Conservation (phyloP, 768 basidiomycete genomes). For the Psilocybe cyanescens region DNA sequence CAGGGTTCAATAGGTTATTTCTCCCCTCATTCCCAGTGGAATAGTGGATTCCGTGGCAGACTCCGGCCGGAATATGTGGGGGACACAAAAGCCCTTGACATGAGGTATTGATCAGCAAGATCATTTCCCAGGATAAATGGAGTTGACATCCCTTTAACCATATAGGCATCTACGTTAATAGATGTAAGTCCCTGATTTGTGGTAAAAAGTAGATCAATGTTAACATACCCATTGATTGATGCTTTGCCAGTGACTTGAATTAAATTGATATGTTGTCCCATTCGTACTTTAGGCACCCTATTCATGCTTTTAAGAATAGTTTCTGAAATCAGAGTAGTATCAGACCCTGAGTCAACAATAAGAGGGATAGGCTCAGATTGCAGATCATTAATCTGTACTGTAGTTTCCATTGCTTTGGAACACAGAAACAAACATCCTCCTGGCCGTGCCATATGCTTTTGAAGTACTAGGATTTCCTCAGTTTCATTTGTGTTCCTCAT, state of each 20-base stretch:
- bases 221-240: constrained; percentile 28
- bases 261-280: constrained; percentile 30
- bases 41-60: too few species aligned
- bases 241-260: constrained; percentile 34
- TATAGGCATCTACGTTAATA: constrained; percentile 30
- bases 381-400: too few species aligned
- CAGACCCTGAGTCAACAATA: background rate
- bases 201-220: constrained; percentile 26
- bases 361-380: background rate
- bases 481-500: background rate
- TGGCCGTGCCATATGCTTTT: background rate
- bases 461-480: background rate
- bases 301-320: background rate
- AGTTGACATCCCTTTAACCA: constrained; percentile 30
- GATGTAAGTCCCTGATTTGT: constrained; percentile 23
- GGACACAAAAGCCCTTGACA: constrained; percentile 17
- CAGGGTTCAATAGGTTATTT: too few species aligned
- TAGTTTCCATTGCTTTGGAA: background rate
- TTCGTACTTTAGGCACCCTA: constrained; percentile 15
- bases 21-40: too few species aligned
- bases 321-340: background rate
- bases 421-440: background rate
- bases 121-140: constrained; percentile 35
- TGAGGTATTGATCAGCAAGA: constrained; percentile 32
- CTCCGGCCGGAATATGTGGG: too few species aligned